A percentile compares a stretch with the other conserved stretches of the same genome.
Evolutionary conservation across 169 alveolate species (phyloP).

Genomic region (Cryptosporidium muris): DNA sequence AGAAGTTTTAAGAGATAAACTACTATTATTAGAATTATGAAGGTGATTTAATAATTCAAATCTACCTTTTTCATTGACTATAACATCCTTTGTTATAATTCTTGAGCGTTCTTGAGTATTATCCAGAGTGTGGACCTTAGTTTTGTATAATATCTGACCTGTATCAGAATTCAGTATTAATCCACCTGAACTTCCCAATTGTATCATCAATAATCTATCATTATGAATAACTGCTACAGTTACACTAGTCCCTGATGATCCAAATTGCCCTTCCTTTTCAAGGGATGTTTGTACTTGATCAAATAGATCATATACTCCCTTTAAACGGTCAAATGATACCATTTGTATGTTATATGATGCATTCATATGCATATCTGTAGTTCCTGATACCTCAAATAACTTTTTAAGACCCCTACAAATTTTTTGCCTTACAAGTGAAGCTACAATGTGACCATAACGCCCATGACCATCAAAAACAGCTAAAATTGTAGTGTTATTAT

Average conservation of each 20-base stretch:
- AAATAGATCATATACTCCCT: conserved; percentile 12
- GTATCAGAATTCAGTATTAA: conserved; percentile 7
- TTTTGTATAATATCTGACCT: conserved; percentile 16
- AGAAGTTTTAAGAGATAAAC: neutral
- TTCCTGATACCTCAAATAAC: neutral
- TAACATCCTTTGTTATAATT: conserved; percentile 19
- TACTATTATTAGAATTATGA: neutral
- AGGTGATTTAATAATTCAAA: conserved; percentile 2
- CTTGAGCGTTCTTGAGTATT: conserved; percentile 23
- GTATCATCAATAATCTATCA: conserved; percentile 48
- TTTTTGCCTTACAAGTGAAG: conserved; percentile 59
- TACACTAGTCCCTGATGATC: conserved; percentile 63
- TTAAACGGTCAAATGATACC: no score
- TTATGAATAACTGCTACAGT: conserved; percentile 17
- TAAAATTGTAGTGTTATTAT: conserved; percentile 7
- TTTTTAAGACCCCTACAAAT: conserved; percentile 24
- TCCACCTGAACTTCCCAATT: conserved; percentile 61
- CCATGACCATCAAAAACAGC: conserved; percentile 70
- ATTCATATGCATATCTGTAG: no score
- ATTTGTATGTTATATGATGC: no score
- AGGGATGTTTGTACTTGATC: conserved; percentile 9
- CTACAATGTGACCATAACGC: conserved; percentile 54
- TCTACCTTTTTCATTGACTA: conserved; percentile 14
- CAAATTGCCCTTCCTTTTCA: conserved; percentile 52
- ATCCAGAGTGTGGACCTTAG: conserved; percentile 19